These are phyloP conservation scores for Chamaenerion angustifolium DNA, from an alignment of 345 rosid species.

Conservation along the genomic window DNA sequence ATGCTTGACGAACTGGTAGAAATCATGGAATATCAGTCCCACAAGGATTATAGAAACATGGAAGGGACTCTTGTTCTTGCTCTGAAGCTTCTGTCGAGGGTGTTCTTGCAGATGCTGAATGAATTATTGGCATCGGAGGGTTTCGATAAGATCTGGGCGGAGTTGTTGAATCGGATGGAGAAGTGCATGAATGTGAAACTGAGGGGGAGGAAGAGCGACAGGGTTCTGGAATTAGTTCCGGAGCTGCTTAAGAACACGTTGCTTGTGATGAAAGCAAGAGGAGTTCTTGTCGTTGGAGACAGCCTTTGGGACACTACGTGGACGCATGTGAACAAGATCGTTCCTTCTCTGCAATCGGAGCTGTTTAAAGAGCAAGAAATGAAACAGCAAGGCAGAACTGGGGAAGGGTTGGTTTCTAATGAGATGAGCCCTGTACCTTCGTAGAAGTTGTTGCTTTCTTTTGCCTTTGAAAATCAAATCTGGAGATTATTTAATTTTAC, in stretches of 20 bases:
- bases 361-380: conserved; percentile 65
- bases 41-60: conserved; percentile 87
- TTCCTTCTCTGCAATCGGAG: conserved; percentile 65
- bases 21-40: conserved; percentile 71
- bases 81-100: conserved; percentile 61
- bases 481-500: no score
- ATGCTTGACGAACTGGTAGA: conserved; percentile 87
- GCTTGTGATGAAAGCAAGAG: conserved; percentile 71
- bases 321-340: conserved; percentile 81
- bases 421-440: not conserved
- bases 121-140: conserved; percentile 57
- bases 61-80: conserved; percentile 77
- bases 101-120: conserved; percentile 59
- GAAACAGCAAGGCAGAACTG: conserved; percentile 3
- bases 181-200: conserved; percentile 85
- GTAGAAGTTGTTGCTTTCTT: not conserved
- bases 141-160: conserved; percentile 87
- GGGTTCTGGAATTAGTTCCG: conserved; percentile 72
- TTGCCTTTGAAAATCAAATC: no score
- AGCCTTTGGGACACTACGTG: conserved; percentile 93
- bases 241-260: conserved; percentile 80
- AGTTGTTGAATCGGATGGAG: conserved; percentile 83
- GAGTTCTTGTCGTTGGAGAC: conserved; percentile 76
- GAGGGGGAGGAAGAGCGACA: conserved; percentile 76
- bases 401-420: not conserved